Evolutionary conservation across 371 early-diverging fungal genomes (phyloP), one percentile per base, ranked within the genome.

Genomic region (Chytridium lagenaria): DNA sequence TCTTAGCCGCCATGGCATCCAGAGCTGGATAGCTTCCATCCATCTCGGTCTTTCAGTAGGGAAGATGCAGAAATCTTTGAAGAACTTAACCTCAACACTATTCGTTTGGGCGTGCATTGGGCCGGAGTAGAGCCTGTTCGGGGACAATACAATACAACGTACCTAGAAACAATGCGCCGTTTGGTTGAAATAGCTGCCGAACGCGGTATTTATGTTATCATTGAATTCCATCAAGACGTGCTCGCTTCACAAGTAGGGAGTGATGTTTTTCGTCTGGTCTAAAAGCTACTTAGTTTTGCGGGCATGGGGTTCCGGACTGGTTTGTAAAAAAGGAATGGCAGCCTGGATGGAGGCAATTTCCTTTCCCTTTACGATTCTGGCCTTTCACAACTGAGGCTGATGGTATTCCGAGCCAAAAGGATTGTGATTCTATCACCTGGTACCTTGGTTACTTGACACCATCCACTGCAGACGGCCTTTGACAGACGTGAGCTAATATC

Each of bases 71-170:
- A 28, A n/a, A 68, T 83, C n/a, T 64, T 88, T 36, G 74, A 78
- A 64, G 69, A 78, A 23, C 63, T 86, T 49, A 84, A 83, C 61
- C 73, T 87, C 39, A 87, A 87, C 73, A 78, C 73, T 0, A 81
- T 85, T 67, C 85, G 85, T 34, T 78, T 86, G 2, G 78, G 75
- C n/a, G 73, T 80, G 33, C 84, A 85, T 66, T 88, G 89, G 89
- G 85, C 89, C 28, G 89, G 89, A 28, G 84, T 81, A 34, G 89
- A 88, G 57, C 89, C 89, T 38, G 82, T 78, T 7, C 83, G 86
- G 12, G 89, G 87, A 1, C 75, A 78, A 66, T 86, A 86, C 73
- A 85, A 85, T 44, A 74, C 80, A 44, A 84, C 83, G 0, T 88
- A 86, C 44, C 50, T 88, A 22, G 83, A 83, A 15, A 80, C 81